phyloP scores from a whole-genome alignment of 257 asterid genomes.

The Plantago elongata region DNA sequence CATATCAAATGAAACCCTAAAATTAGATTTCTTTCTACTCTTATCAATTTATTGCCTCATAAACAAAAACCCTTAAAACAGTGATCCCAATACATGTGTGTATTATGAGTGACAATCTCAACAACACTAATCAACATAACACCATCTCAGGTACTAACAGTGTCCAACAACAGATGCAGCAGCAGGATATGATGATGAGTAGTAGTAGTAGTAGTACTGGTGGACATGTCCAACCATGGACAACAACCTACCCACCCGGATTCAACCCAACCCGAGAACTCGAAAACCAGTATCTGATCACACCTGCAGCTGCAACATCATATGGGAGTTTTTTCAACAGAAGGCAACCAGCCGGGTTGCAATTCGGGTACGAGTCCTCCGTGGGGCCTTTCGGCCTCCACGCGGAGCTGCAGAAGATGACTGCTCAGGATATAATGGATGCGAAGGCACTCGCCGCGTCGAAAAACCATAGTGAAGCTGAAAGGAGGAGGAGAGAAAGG shows the following conservation, averaged over 20 bases:
- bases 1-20: too few relatives aligned
- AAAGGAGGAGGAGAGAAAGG: slow-evolving; percentile 85
- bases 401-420: slow-evolving; percentile 88
- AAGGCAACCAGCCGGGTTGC: slow-evolving; percentile 18
- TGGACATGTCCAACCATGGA: slow-evolving; percentile 55
- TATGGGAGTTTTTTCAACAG: slow-evolving; percentile 40
- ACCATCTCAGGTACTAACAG: not conserved
- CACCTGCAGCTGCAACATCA: slow-evolving; percentile 40
- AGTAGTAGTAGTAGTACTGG: too few relatives aligned
- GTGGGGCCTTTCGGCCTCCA: slow-evolving; percentile 68
- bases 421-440: slow-evolving; percentile 88
- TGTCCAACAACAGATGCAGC: slow-evolving; percentile 33
- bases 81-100: too few relatives aligned
- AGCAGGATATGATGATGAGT: slow-evolving; percentile 12
- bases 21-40: too few relatives aligned
- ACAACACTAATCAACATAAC: slow-evolving; percentile 32
- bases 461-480: slow-evolving; percentile 94
- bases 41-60: too few relatives aligned
- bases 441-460: slow-evolving; percentile 95
- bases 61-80: too few relatives aligned
- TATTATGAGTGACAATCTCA: slow-evolving; percentile 31
- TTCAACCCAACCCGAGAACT: slow-evolving; percentile 29
- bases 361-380: slow-evolving; percentile 39
- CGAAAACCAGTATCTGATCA: slow-evolving; percentile 55
- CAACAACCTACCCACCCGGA: slow-evolving; percentile 24